Evolutionary conservation across 1,284 basidiomycete species (phyloP), one percentile per base, ranked within the genome.

Genomic region (Ustilago loliicola): DNA sequence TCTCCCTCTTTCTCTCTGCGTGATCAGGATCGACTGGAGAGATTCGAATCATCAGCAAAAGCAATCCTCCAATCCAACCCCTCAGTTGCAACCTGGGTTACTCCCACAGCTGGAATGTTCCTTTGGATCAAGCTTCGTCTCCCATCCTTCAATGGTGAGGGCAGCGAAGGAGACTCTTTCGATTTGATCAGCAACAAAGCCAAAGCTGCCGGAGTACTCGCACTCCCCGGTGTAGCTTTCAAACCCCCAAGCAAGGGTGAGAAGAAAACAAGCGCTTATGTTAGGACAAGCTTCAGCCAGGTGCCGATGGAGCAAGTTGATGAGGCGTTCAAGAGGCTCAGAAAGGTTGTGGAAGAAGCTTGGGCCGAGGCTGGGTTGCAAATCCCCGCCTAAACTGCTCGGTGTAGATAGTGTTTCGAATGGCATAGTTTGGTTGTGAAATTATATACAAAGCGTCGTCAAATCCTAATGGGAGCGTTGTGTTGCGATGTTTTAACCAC

Each of bases 141-240:
- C 23, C 29, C 23, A 27, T 42, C 1, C 23, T 1, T 1, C 48
- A 50, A 27, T 13, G 23, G 23, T 25, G 27, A 29, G 48, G 27
- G 48, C 9, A 15, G 21, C 21, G 76, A 83, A 27, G 91, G 90
- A 30, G 94, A 98, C 87, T 93, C 93, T 2, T 91, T 90, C 80
- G 88, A 89, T 19, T 83, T 97, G 51, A 94, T 98, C 80, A 89
- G 90, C 61, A 91, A 90, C 25, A 92, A 92, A 79, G 95, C 95
- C 3, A 89, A 93, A 57, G 90, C 91, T 61, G 91, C 91, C 58
- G 94, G 94, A 30, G 93, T 98, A 1, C 90, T 98, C n/a, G 94
- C 93, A 10, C 90, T 98, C 3, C 96, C 96, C 0, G 88, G 88
- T 9, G 67, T 77, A 0, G 94, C 94, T 0, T 87, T 87, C 69